Evolutionary conservation across 768 basidiomycete genomes (phyloP).

Genomic region (Tulasnella sp.): DNA sequence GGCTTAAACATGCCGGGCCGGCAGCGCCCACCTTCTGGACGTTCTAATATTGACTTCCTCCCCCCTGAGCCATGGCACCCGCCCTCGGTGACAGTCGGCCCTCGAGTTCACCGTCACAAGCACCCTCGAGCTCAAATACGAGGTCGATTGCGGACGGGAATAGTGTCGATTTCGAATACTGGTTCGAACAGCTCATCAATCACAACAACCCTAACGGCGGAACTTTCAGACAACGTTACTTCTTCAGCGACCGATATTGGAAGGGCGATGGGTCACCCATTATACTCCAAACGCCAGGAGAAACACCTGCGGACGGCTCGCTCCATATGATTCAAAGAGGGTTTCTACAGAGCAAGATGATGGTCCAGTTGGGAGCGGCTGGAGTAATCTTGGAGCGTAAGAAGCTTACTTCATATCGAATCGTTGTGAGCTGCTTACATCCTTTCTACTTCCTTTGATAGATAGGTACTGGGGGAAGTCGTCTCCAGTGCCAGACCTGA

Average conservation of each 20-base stretch:
- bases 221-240: constrained; percentile 28
- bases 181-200: constrained; percentile 28
- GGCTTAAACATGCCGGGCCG: too few relatives aligned
- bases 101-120: background rate
- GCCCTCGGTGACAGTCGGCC: background rate
- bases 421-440: background rate
- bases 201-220: constrained; percentile 20
- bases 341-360: background rate
- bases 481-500: background rate
- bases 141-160: background rate
- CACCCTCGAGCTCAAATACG: background rate
- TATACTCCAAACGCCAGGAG: constrained; percentile 22
- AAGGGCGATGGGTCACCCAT: constrained; percentile 15
- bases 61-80: background rate
- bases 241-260: constrained; percentile 20
- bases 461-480: constrained; percentile 20
- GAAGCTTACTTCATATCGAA: too few relatives aligned
- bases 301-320: background rate
- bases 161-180: constrained; percentile 10
- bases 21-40: too few relatives aligned
- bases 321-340: background rate
- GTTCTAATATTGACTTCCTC: too few relatives aligned
- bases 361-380: constrained; percentile 12
- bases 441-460: background rate
- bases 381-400: constrained; percentile 19